Conservation (phyloP, 129 eudicot genomes). For the Kitagawia praeruptora region DNA sequence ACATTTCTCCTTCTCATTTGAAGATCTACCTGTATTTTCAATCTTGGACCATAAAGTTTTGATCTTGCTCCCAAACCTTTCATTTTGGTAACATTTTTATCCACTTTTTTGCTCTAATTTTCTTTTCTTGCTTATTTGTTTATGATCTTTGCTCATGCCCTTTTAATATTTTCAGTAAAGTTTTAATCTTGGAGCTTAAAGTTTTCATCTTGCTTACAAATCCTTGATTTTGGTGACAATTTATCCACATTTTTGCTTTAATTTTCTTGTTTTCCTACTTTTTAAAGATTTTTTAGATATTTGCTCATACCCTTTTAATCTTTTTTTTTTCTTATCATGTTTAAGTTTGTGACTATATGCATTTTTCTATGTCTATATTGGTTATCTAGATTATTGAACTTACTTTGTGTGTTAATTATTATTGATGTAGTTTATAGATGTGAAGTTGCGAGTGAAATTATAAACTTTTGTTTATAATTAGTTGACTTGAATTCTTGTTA, state of each 20-base stretch:
- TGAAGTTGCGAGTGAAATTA: background rate
- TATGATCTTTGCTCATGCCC: background rate
- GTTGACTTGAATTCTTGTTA: background rate
- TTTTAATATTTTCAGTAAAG: background rate
- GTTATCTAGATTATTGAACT: background rate
- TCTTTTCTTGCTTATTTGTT: background rate
- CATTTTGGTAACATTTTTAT: background rate
- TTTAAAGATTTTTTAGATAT: background rate
- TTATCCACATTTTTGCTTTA: background rate
- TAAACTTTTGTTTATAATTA: background rate
- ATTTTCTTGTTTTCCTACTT: background rate
- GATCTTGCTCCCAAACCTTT: background rate
- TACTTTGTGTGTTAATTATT: background rate
- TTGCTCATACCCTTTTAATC: background rate
- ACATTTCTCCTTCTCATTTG: background rate
- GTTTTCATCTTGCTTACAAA: constrained; percentile 2
- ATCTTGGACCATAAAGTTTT: constrained; percentile 7
- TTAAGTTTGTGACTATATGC: background rate
- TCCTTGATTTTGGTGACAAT: background rate
- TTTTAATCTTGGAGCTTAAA: constrained; percentile 1
- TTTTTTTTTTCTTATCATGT: background rate
- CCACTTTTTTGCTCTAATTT: background rate
- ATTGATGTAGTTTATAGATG: background rate
- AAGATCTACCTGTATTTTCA: background rate
- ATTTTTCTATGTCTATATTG: background rate